Conservation (phyloP, 495 filamentous ascomycete species). For the Podospora australis region DNA sequence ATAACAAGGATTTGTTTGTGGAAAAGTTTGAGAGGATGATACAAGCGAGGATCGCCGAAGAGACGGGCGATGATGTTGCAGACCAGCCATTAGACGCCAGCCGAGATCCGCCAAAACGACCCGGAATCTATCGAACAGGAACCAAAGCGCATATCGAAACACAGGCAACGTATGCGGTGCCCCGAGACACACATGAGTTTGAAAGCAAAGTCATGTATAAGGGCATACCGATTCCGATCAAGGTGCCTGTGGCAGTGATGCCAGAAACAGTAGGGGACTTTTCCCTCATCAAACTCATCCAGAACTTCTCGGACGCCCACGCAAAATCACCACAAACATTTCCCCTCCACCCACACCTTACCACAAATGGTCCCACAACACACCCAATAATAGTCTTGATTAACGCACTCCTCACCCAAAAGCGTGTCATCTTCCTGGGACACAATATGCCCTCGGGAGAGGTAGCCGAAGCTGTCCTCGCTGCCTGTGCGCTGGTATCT, state of each 20-base stretch:
- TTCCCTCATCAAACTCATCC: slow-evolving; percentile 92
- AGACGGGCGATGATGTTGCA: slow-evolving; percentile 35
- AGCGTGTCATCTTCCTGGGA: slow-evolving; percentile 90
- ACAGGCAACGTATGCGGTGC: slow-evolving; percentile 54
- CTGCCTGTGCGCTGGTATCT: slow-evolving; percentile 85
- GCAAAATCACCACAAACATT: slow-evolving; percentile 78
- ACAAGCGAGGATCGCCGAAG: slow-evolving; percentile 52
- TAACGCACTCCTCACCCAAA: slow-evolving; percentile 88
- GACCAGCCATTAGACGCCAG: slow-evolving; percentile 41
- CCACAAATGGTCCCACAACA: slow-evolving; percentile 75
- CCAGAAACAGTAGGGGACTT: slow-evolving; percentile 98
- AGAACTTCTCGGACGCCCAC: slow-evolving; percentile 81
- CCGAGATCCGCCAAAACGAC: slow-evolving; percentile 39
- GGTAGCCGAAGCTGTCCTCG: slow-evolving; percentile 91
- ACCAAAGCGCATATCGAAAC: slow-evolving; percentile 49
- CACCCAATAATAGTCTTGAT: slow-evolving; percentile 72
- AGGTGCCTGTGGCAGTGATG: slow-evolving; percentile 85
- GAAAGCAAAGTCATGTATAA: slow-evolving; percentile 93
- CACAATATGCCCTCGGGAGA: slow-evolving; percentile 91
- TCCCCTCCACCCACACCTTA: slow-evolving; percentile 82
- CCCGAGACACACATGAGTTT: slow-evolving; percentile 94
- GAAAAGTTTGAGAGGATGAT: slow-evolving; percentile 98
- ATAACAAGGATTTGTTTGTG: slow-evolving; percentile 91
- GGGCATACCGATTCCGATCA: slow-evolving; percentile 91
- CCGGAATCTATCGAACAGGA: slow-evolving; percentile 45